Evolutionary conservation across 2,329 filamentous ascomycete species (phyloP).

Genomic region (Immersiporthe knoxdaviesiana): DNA sequence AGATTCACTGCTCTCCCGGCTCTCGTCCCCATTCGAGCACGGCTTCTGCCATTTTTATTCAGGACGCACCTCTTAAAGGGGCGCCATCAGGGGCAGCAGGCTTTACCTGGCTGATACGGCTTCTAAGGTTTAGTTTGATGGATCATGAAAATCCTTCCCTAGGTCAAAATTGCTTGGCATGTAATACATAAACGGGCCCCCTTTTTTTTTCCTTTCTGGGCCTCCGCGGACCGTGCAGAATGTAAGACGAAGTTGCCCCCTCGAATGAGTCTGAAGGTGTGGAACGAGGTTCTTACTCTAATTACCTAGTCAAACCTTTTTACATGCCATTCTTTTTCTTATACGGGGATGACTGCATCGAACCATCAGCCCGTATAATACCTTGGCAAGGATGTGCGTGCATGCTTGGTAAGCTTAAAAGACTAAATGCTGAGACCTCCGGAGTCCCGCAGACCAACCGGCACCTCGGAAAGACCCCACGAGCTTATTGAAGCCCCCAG

Average conservation of each 20-base stretch:
- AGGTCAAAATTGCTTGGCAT: neutral
- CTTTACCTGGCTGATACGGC: neutral
- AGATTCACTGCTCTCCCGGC: neutral
- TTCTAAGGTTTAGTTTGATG: neutral
- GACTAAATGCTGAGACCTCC: neutral
- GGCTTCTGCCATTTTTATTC: neutral
- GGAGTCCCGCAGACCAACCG: neutral
- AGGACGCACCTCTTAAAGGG: neutral
- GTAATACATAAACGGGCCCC: neutral
- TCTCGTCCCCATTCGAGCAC: neutral
- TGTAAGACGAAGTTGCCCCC: neutral
- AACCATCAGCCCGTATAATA: neutral
- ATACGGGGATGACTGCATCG: constrained; percentile 4
- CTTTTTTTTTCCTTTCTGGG: too few species aligned
- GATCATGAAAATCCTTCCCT: neutral
- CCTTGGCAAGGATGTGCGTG: too few species aligned
- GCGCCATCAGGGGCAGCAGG: neutral
- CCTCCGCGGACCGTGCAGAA: neutral
- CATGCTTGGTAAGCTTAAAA: neutral
- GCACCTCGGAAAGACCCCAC: neutral
- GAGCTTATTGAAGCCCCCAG: constrained; percentile 3
- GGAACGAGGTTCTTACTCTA: too few species aligned
- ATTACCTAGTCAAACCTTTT: neutral
- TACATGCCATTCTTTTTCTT: neutral
- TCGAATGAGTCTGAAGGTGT: neutral